Conservation (phyloP, 108 stramenopile genomes). For the Skeletonema costatum region DNA sequence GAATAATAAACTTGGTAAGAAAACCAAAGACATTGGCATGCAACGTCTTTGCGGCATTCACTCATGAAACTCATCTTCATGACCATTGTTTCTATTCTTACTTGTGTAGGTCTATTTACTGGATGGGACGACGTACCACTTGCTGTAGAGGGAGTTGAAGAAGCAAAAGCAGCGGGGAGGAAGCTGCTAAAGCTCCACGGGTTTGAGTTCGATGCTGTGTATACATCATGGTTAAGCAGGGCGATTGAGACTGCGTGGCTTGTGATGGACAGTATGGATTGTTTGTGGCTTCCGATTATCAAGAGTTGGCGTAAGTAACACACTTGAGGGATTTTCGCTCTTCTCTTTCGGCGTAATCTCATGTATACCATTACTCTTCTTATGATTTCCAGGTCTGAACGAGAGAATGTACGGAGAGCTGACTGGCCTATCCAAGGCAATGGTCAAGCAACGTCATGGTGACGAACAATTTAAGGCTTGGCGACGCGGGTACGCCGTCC, state of each 20-base stretch:
- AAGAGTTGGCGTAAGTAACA: slow-evolving; percentile 96
- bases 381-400: slow-evolving; percentile 66
- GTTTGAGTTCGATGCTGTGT: slow-evolving; percentile 96
- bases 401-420: slow-evolving; percentile 82
- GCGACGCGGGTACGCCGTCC: slow-evolving; percentile 84
- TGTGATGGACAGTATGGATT: slow-evolving; percentile 92
- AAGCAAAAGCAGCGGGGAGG: slow-evolving; percentile 87
- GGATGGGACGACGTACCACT: slow-evolving; percentile 93
- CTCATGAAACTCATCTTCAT: neutral
- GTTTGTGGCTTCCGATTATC: slow-evolving; percentile 92
- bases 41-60: neutral
- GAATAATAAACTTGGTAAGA: slow-evolving; percentile 64
- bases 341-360: neutral
- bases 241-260: slow-evolving; percentile 86
- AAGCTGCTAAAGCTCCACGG: slow-evolving; percentile 78
- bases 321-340: neutral
- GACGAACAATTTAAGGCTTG: slow-evolving; percentile 93
- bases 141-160: slow-evolving; percentile 86
- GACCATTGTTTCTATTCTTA: neutral
- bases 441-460: slow-evolving; percentile 92
- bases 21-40: slow-evolving; percentile 18
- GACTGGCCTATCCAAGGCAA: slow-evolving; percentile 90
- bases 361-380: neutral
- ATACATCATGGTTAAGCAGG: slow-evolving; percentile 95
- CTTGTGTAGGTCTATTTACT: slow-evolving; percentile 67